phyloP scores from a whole-genome alignment of 2,329 filamentous ascomycete species.

The Fusarium sp. region DNA sequence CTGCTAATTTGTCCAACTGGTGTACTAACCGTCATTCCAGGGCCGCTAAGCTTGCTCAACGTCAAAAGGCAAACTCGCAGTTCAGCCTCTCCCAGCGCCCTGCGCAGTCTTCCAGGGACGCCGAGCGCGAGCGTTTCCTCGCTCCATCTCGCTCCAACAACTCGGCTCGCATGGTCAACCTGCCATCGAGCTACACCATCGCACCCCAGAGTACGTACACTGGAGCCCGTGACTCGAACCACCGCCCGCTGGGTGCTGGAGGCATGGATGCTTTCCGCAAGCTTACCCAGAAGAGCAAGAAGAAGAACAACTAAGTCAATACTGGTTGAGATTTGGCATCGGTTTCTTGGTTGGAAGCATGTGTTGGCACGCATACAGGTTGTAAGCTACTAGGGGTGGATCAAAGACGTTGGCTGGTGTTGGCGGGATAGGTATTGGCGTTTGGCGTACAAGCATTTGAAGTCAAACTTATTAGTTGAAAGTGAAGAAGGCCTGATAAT shows the following conservation, averaged over 20 bases:
- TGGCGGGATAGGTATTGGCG: slow-evolving; percentile 34
- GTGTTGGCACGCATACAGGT: slow-evolving; percentile 5
- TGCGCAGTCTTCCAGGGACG: slow-evolving; percentile 56
- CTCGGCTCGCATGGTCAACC: slow-evolving; percentile 66
- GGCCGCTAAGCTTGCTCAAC: slow-evolving; percentile 65
- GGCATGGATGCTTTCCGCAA: slow-evolving; percentile 74
- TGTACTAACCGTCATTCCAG: slow-evolving; percentile 49
- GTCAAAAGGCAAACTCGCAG: slow-evolving; percentile 60
- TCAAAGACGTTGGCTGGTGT: slow-evolving; percentile 32
- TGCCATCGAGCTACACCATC: slow-evolving; percentile 69
- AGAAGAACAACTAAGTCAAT: slow-evolving; percentile 47
- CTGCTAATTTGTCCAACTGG: background rate
- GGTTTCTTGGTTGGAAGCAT: background rate
- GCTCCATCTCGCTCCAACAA: slow-evolving; percentile 67
- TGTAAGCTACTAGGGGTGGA: slow-evolving; percentile 38
- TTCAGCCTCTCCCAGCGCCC: slow-evolving; percentile 65
- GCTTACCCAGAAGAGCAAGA: slow-evolving; percentile 74
- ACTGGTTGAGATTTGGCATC: background rate
- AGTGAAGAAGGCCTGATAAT: slow-evolving; percentile 10
- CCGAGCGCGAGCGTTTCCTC: slow-evolving; percentile 69
- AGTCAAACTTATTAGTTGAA: slow-evolving; percentile 19
- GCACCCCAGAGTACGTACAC: slow-evolving; percentile 73
- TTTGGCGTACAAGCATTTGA: slow-evolving; percentile 38
- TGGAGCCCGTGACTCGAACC: slow-evolving; percentile 61
- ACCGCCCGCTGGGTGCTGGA: slow-evolving; percentile 71